These are phyloP conservation scores for Didymella glomerata DNA, from an alignment of 2,329 filamentous ascomycete genomes.

Conservation along the genomic window DNA sequence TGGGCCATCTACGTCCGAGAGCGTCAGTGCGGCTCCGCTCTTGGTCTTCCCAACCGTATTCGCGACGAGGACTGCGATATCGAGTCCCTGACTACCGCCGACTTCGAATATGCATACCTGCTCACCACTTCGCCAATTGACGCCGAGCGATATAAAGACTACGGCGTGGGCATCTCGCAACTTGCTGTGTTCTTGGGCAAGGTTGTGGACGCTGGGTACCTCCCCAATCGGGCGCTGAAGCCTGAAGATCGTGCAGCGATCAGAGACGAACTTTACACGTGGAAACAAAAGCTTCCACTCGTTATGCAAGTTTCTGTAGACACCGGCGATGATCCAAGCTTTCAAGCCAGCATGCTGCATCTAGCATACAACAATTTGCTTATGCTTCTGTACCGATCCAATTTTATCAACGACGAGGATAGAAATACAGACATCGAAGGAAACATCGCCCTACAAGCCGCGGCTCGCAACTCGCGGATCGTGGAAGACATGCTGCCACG, in stretches of 20 bases:
- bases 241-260: slow-evolving; percentile 31
- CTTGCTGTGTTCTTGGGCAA: slow-evolving; percentile 51
- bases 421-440: slow-evolving; percentile 49
- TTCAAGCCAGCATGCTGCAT: slow-evolving; percentile 53
- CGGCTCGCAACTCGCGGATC: slow-evolving; percentile 57
- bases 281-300: slow-evolving; percentile 52
- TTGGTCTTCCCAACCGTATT: slow-evolving; percentile 58
- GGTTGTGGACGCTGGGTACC: slow-evolving; percentile 51
- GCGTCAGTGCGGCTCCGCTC: slow-evolving; percentile 57
- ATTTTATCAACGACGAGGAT: slow-evolving; percentile 51
- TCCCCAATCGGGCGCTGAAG: slow-evolving; percentile 34
- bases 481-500: slow-evolving; percentile 59
- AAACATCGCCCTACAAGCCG: slow-evolving; percentile 56
- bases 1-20: slow-evolving; percentile 64
- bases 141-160: slow-evolving; percentile 45
- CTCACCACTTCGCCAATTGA: slow-evolving; percentile 38
- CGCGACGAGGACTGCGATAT: slow-evolving; percentile 61
- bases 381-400: slow-evolving; percentile 56
- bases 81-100: slow-evolving; percentile 48
- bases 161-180: slow-evolving; percentile 51
- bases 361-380: slow-evolving; percentile 59
- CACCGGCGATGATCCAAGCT: slow-evolving; percentile 44
- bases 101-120: slow-evolving; percentile 50
- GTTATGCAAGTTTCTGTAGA: slow-evolving; percentile 47
- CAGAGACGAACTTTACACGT: slow-evolving; percentile 49